These are phyloP conservation scores for Durusdinium trenchii DNA, from an alignment of 73 alveolate genomes.

Conservation along the genomic window DNA sequence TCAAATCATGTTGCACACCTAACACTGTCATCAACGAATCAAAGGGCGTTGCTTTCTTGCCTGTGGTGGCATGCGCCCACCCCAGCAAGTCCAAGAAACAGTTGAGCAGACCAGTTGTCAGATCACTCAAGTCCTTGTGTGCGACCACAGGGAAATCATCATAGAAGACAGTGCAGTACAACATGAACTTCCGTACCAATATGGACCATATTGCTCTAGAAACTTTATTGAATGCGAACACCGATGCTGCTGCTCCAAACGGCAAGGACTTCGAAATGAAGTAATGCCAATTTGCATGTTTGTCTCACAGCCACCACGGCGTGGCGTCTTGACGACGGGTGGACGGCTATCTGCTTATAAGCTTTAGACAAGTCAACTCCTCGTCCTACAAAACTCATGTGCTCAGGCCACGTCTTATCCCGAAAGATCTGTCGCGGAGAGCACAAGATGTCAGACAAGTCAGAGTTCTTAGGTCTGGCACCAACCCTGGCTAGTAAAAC, in stretches of 20 bases:
- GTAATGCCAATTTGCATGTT: background rate
- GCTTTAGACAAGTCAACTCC: constrained; percentile 21
- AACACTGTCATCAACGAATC: background rate
- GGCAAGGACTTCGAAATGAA: background rate
- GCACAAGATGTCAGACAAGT: background rate
- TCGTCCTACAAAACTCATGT: background rate
- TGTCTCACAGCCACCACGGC: background rate
- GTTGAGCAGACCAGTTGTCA: background rate
- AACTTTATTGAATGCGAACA: background rate
- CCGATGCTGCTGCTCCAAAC: constrained; percentile 31
- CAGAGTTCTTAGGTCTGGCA: background rate
- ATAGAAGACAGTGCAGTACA: background rate
- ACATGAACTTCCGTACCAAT: background rate
- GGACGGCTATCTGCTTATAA: background rate
- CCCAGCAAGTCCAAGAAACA: background rate
- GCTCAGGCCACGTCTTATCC: background rate
- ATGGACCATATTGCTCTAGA: background rate
- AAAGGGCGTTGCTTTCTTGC: background rate
- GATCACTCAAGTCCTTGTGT: background rate
- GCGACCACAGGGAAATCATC: constrained; percentile 19
- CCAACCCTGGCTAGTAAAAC: background rate
- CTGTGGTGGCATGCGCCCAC: constrained; percentile 10
- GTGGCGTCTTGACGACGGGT: background rate
- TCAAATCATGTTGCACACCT: background rate
- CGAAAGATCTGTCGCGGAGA: background rate